These are phyloP conservation scores for Mortierella sp. DNA, from an alignment of 371 early-diverging fungal genomes.

Conservation along the genomic window DNA sequence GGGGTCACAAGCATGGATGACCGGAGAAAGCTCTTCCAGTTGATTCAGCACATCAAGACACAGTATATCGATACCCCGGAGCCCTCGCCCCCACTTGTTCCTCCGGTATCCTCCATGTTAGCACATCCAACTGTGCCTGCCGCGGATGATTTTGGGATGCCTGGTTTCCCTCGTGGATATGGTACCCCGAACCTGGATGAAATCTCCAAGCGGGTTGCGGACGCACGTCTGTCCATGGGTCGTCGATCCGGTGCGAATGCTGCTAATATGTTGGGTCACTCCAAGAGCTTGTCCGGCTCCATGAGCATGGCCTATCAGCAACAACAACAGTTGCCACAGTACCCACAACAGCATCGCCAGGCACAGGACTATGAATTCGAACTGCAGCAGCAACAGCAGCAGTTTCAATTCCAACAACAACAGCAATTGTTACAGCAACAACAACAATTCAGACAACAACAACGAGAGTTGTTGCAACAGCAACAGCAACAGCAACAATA, in stretches of 20 bases:
- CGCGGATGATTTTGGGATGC: not conserved
- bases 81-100: slow-evolving; percentile 19
- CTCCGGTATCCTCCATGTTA: slow-evolving; percentile 7
- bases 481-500: slow-evolving; percentile 25
- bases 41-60: slow-evolving; percentile 66
- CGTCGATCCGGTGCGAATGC: slow-evolving; percentile 46
- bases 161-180: slow-evolving; percentile 40
- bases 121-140: not conserved
- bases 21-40: slow-evolving; percentile 78
- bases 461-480: slow-evolving; percentile 18
- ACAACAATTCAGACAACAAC: slow-evolving; percentile 30
- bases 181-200: slow-evolving; percentile 22
- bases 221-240: slow-evolving; percentile 47
- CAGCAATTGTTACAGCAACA: slow-evolving; percentile 11
- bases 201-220: slow-evolving; percentile 29
- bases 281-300: slow-evolving; percentile 32
- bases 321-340: slow-evolving; percentile 30
- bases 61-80: slow-evolving; percentile 39
- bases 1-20: slow-evolving; percentile 84
- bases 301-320: slow-evolving; percentile 35
- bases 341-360: slow-evolving; percentile 27
- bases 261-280: slow-evolving; percentile 20
- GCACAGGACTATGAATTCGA: slow-evolving; percentile 13
- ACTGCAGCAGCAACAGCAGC: slow-evolving; percentile 21
- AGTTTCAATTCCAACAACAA: slow-evolving; percentile 14